Evolutionary conservation across 2,329 filamentous ascomycete species (phyloP), one percentile per base, ranked within the genome.

Genomic region (Botrytis medusae): DNA sequence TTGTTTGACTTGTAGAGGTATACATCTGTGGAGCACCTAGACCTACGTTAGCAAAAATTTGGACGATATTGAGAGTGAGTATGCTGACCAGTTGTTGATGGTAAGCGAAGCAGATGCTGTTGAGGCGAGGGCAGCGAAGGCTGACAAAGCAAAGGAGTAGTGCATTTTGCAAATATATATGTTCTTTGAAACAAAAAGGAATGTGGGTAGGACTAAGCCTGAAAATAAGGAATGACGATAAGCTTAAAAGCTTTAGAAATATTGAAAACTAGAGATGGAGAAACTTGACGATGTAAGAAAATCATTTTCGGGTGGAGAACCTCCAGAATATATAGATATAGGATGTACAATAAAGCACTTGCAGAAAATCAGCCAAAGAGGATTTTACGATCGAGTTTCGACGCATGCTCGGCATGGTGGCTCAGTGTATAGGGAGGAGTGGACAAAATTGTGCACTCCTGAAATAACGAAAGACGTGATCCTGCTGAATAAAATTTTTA

Each of bases 41-140:
- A 48, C 18, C 12, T 25, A 25, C 16, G 32, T 72, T 51, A 72
- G n/a, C 20, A 20, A 48, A 7, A 4, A 16, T 22, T 8, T 29
- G n/a, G 2, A 20, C 7, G 8, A 37, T 40, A 18, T 46, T 34
- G 3, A 22, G 34, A 10, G 10, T 37, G 40, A 22, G n/a, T 6
- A 22, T 6, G 34, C 40, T 22, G 14, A 60, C 71, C 71, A 72
- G 18, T 72, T 72, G 62, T 72, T 72, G 42, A 72, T 69, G 14
- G 42, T 72, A 46, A 72, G 63, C 16, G 71, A 61, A 72, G 71
- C 71, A 60, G 63, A 72, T 46, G 71, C 63, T 32, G 32, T 69
- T 34, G 71, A 72, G 54, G 71, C 42, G n/a, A 72, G 22, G 18
- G 51, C 71, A 69, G 63, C 71, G 25, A 72, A 63, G 46, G 71